Conservation (phyloP, 176 grass and related monocot genomes). For the Phragmites australis region DNA sequence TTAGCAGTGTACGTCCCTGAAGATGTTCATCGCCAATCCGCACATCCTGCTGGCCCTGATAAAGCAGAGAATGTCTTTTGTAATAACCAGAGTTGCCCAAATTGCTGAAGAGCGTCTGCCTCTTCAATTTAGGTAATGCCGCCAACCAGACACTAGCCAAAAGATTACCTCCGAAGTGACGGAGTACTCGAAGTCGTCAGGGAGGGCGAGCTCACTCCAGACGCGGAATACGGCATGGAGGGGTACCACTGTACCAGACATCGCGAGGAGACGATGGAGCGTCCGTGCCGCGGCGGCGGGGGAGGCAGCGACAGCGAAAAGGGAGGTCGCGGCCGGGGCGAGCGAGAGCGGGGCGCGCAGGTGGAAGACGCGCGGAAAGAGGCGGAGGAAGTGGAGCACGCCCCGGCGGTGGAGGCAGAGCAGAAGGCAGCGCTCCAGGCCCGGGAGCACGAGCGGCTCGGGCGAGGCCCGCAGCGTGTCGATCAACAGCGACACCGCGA, state of each 20-base stretch:
- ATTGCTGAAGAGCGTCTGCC: background rate
- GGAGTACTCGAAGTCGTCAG: conserved; percentile 72
- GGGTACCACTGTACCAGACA: conserved; percentile 63
- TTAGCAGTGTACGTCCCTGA: background rate
- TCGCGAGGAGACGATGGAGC: conserved; percentile 59
- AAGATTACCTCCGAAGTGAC: background rate
- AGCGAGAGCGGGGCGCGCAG: conserved; percentile 49
- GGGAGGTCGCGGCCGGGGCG: conserved; percentile 43
- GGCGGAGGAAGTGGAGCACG: conserved; percentile 65
- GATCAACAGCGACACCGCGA: conserved; percentile 59
- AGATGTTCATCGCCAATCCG: background rate
- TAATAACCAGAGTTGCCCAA: background rate
- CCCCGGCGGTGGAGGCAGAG: conserved; percentile 62
- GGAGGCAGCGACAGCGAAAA: conserved; percentile 47
- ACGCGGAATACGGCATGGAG: conserved; percentile 72
- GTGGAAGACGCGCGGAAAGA: conserved; percentile 72
- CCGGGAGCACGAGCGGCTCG: conserved; percentile 44
- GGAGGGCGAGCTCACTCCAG: conserved; percentile 82
- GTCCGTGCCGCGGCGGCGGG: conserved; percentile 29
- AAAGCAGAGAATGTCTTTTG: background rate
- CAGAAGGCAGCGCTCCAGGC: conserved; percentile 52
- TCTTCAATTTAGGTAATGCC: background rate
- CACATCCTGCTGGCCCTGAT: background rate
- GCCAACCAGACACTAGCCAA: background rate
- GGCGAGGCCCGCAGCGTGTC: conserved; percentile 65